Conservation (phyloP, 2,329 filamentous ascomycete genomes). For the Metarhizium rileyi region DNA sequence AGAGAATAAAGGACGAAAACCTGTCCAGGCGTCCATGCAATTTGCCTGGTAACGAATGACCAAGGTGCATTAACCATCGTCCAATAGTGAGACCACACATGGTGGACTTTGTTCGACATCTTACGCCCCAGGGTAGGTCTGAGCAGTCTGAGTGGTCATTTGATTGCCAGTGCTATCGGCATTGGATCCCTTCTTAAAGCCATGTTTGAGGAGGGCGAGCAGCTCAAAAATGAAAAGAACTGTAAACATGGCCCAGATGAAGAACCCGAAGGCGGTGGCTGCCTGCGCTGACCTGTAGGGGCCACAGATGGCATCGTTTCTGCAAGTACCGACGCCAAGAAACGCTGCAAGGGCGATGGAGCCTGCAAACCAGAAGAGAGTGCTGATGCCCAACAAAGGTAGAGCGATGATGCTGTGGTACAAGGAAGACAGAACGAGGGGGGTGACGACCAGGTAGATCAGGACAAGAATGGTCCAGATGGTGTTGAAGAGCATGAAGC, state of each 20-base stretch:
- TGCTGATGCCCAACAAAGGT: slow-evolving; percentile 59
- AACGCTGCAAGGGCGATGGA: slow-evolving; percentile 66
- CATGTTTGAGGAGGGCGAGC: slow-evolving; percentile 27
- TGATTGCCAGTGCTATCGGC: slow-evolving; percentile 15
- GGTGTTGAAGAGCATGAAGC: slow-evolving; percentile 72
- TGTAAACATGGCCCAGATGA: slow-evolving; percentile 47
- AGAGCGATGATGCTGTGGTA: slow-evolving; percentile 59
- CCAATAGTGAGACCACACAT: neutral
- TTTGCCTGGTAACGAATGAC: neutral
- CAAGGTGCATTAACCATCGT: neutral
- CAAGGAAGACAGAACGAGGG: slow-evolving; percentile 48
- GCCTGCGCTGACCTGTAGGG: slow-evolving; percentile 44
- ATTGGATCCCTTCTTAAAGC: slow-evolving; percentile 15
- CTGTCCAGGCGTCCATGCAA: neutral
- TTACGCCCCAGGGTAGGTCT: slow-evolving; percentile 4
- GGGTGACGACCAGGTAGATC: slow-evolving; percentile 59
- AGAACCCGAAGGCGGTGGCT: slow-evolving; percentile 55
- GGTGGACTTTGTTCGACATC: neutral
- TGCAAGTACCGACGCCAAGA: slow-evolving; percentile 45
- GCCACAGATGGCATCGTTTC: slow-evolving; percentile 43
- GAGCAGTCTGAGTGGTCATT: slow-evolving; percentile 8
- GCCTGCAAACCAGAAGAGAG: slow-evolving; percentile 85
- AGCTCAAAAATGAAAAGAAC: slow-evolving; percentile 37
- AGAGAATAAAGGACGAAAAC: neutral
- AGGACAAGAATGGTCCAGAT: slow-evolving; percentile 69